Base-by-base conservation (phyloP, 805 yeast genomes). In the Sugiyamaella floridensis region DNA sequence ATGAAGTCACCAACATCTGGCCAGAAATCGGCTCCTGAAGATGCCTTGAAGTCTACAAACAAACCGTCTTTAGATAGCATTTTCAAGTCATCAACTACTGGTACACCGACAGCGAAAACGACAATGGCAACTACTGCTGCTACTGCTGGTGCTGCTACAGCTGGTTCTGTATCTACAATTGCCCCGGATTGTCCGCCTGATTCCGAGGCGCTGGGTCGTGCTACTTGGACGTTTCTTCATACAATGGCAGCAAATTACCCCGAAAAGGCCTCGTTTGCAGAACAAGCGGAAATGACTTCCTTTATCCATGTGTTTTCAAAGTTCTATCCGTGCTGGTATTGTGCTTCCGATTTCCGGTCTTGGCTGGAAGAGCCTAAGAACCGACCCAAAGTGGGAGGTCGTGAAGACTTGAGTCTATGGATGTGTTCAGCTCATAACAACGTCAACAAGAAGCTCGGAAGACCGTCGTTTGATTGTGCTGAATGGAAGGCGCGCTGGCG, bases 401-500 rank as follows among this genome's bases (percentile, higher is more conserved):
- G 86, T 59, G 96, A 89, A 50, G 85, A 80, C 51, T 80, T 93
- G 61, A 95, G 97, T 0, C 74, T 69, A 60, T 93, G 99, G 99
- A 71, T 93, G 51, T 93, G 98, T 70, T 86, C 82, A 56, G 98
- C 98, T 1, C 99, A 93, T 70, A 93, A 93, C 64, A 86, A 79
- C 40, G 98, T 93, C n/a, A 93, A 93, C 67, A 73, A 67, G 16
- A 90, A 89, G 67, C 66, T 92, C 26, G 95, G 96, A 0, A 93
- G 93, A 69, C 88, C 87, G 6, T 73, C 72, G 52, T 93, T 93
- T 65, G 89, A 92, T 65, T 92, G 98, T 63, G 74, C 82, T 53
- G 76, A 86, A 58, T 93, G 99, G 99, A 83, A 83, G 65, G 81
- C 86, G 62, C 81, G 99, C 64, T 92, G 99, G 99, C 82, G 78